These are phyloP conservation scores for Cytospora mali DNA, from an alignment of 2,329 filamentous ascomycete genomes.

Conservation along the genomic window DNA sequence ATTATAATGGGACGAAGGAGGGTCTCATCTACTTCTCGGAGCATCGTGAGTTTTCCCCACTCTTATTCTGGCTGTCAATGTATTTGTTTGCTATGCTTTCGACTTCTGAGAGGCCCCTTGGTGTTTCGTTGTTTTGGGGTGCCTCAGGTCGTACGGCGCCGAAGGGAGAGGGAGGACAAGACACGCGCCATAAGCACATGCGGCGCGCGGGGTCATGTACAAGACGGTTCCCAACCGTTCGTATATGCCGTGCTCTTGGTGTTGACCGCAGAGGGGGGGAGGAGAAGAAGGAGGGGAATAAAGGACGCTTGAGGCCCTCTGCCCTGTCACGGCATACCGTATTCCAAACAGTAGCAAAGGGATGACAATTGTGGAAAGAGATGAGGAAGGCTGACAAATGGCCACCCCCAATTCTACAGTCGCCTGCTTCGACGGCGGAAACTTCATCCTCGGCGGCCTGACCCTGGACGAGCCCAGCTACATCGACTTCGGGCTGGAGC, in stretches of 20 bases:
- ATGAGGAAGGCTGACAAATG: constrained; percentile 32
- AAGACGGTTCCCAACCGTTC: constrained; percentile 1
- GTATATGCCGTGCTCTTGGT: constrained; percentile 1
- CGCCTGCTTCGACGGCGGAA: constrained; percentile 83
- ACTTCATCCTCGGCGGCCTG: constrained; percentile 79
- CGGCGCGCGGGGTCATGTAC: not conserved
- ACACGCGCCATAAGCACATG: constrained; percentile 3
- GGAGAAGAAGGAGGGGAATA: not conserved
- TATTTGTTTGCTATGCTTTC: not conserved
- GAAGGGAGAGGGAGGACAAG: not conserved
- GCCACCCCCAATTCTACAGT: constrained; percentile 53
- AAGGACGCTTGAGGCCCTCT: not conserved
- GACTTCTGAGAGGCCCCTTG: not conserved
- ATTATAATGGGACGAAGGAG: constrained; percentile 43
- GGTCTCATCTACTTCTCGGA: constrained; percentile 46
- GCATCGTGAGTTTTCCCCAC: constrained; percentile 46
- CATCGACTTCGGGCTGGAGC: constrained; percentile 70
- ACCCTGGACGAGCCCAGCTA: constrained; percentile 68
- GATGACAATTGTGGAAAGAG: not conserved
- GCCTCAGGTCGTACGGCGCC: not conserved
- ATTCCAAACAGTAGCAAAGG: not conserved
- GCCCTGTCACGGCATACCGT: not conserved
- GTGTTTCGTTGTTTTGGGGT: not conserved
- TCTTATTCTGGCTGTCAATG: not conserved
- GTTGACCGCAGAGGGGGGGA: not conserved